Evolutionary conservation across 2,329 filamentous ascomycete genomes (phyloP).

Genomic region (Lithohypha guttulata): DNA sequence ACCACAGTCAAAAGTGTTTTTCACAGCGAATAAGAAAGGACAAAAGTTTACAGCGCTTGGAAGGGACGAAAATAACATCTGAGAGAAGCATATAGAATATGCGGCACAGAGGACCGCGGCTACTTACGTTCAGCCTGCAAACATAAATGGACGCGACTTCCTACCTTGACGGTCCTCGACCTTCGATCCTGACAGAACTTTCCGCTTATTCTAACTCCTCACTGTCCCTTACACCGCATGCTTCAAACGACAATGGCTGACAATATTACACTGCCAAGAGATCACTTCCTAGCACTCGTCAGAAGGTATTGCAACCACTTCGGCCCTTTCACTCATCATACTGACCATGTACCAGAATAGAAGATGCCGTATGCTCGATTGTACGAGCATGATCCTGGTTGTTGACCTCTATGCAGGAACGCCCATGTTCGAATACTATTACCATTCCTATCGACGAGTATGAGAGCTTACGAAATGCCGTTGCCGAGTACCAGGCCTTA

Average conservation of each 20-base stretch:
- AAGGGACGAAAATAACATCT: too few relatives aligned
- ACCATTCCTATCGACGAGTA: constrained; percentile 4
- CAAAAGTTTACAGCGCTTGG: too few relatives aligned
- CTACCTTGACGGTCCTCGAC: too few relatives aligned
- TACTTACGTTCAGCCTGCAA: not conserved
- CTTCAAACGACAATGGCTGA: not conserved
- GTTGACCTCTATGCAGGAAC: not conserved
- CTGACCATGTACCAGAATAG: not conserved
- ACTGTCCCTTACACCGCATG: not conserved
- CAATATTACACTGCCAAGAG: constrained; percentile 1
- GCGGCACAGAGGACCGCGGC: not conserved
- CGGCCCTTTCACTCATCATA: not conserved
- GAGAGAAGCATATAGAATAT: too few relatives aligned
- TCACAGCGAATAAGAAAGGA: too few relatives aligned
- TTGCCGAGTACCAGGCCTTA: constrained; percentile 9
- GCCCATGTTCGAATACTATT: not conserved
- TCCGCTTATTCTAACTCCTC: not conserved
- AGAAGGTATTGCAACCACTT: not conserved
- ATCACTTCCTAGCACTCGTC: constrained; percentile 1
- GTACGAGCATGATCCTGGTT: not conserved
- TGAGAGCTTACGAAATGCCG: constrained; percentile 2
- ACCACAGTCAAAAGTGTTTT: too few relatives aligned
- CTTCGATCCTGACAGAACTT: not conserved
- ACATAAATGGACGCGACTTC: not conserved
- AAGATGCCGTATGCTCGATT: constrained; percentile 6